These are phyloP conservation scores for Heterobasidion parviporum DNA, from an alignment of 1,284 basidiomycete genomes.

Conservation along the genomic window DNA sequence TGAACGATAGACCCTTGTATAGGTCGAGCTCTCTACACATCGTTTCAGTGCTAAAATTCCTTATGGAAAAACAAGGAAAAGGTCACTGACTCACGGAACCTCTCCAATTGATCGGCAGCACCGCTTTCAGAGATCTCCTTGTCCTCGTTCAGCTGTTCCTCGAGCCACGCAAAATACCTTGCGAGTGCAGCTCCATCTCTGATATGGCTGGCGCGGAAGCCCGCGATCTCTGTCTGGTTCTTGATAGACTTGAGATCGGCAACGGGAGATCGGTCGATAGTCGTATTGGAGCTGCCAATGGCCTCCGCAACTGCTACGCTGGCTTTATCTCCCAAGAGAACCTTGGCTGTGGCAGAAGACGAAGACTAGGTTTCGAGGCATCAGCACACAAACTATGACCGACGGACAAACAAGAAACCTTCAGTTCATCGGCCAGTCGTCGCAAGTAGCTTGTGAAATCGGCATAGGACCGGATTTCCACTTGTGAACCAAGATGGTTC, in stretches of 20 bases:
- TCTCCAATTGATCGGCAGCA: conserved; percentile 74
- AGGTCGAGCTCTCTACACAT: conserved; percentile 53
- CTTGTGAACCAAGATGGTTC: conserved; percentile 49
- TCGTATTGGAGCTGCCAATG: conserved; percentile 49
- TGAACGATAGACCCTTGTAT: conserved; percentile 87
- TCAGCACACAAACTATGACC: not conserved
- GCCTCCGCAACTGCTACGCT: conserved; percentile 76
- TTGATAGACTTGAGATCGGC: conserved; percentile 87
- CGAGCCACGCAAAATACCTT: conserved; percentile 92
- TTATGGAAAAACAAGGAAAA: too few relatives aligned
- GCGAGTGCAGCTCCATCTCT: conserved; percentile 86
- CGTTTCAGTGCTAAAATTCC: too few relatives aligned
- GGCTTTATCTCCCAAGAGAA: conserved; percentile 65
- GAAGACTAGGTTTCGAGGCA: not conserved
- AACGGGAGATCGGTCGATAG: conserved; percentile 65
- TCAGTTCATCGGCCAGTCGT: conserved; percentile 37
- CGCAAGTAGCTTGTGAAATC: conserved; percentile 57
- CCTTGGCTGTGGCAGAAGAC: conserved; percentile 27
- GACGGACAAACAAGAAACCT: conserved; percentile 26
- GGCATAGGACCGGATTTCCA: conserved; percentile 69
- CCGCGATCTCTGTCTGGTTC: conserved; percentile 80
- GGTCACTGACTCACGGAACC: conserved; percentile 57
- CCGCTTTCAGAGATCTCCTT: conserved; percentile 74
- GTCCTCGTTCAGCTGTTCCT: conserved; percentile 67
- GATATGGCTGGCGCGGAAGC: conserved; percentile 85